These are phyloP conservation scores for Verticillium isaacii DNA, from an alignment of 2,329 filamentous ascomycete genomes.

Conservation along the genomic window DNA sequence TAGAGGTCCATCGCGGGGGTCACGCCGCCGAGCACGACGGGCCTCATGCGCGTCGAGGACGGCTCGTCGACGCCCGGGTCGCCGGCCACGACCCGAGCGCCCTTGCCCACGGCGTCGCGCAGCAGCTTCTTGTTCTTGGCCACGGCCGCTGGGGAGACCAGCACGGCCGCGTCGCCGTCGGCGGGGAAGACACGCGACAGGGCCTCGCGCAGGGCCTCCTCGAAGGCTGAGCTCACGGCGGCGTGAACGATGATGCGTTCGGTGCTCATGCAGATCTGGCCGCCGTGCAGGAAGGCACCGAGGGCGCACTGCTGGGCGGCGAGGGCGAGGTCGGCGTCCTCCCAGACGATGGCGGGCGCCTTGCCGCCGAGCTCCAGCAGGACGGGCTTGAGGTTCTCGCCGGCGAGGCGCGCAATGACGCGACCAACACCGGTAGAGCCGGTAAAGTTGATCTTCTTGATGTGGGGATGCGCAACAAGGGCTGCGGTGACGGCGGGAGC, in stretches of 20 bases:
- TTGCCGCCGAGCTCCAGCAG: slow-evolving; percentile 83
- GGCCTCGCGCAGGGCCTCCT: slow-evolving; percentile 32
- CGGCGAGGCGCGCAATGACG: slow-evolving; percentile 66
- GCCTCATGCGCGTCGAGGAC: slow-evolving; percentile 41
- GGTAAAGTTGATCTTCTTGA: slow-evolving; percentile 85
- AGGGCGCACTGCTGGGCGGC: slow-evolving; percentile 65
- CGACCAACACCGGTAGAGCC: slow-evolving; percentile 70
- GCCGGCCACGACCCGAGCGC: slow-evolving; percentile 43
- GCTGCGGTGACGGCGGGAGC: slow-evolving; percentile 63
- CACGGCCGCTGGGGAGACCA: slow-evolving; percentile 64
- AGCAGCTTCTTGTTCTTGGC: slow-evolving; percentile 55
- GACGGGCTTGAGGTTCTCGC: slow-evolving; percentile 71
- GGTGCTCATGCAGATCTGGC: slow-evolving; percentile 84
- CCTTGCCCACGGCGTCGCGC: slow-evolving; percentile 59
- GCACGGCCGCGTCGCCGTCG: slow-evolving; percentile 56
- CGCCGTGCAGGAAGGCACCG: slow-evolving; percentile 68
- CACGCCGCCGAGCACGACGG: slow-evolving; percentile 60
- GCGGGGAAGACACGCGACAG: slow-evolving; percentile 36
- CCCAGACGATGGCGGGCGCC: slow-evolving; percentile 70
- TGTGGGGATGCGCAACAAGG: slow-evolving; percentile 59
- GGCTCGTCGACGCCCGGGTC: slow-evolving; percentile 20
- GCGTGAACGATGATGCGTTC: slow-evolving; percentile 64
- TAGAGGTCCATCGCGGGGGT: slow-evolving; percentile 60
- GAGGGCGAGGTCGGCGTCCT: slow-evolving; percentile 71
- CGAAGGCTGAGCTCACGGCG: slow-evolving; percentile 40